Percentiles rank a stretch among this genome's conserved stretches.
These are phyloP conservation scores for Penicillium salamii DNA, from an alignment of 495 filamentous ascomycete genomes.

Conservation along the genomic window DNA sequence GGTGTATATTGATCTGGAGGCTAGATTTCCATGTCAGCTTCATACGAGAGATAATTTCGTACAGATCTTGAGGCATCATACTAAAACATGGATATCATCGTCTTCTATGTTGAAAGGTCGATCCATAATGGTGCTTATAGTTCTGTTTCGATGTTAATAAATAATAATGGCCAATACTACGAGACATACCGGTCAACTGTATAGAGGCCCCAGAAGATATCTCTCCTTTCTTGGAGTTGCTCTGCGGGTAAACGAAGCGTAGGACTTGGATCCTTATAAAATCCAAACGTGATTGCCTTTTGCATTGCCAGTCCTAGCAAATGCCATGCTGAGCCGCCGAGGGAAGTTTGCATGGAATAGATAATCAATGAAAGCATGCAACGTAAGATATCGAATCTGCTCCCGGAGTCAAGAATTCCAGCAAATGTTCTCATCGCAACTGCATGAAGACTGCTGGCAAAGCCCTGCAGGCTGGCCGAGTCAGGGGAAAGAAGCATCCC, in stretches of 20 bases:
- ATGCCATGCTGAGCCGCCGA: slow-evolving; percentile 27
- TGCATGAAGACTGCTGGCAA: slow-evolving; percentile 8
- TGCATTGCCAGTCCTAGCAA: slow-evolving; percentile 27
- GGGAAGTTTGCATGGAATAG: slow-evolving; percentile 20
- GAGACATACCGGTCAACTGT: slow-evolving; percentile 20
- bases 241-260: not conserved
- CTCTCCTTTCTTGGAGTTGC: not conserved
- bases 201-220: slow-evolving; percentile 28
- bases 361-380: slow-evolving; percentile 25
- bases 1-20: slow-evolving; percentile 9
- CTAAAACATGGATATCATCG: slow-evolving; percentile 23
- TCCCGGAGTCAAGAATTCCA: slow-evolving; percentile 9
- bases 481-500: slow-evolving; percentile 19
- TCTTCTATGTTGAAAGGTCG: slow-evolving; percentile 28
- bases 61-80: not conserved
- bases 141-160: slow-evolving; percentile 11
- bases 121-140: slow-evolving; percentile 21
- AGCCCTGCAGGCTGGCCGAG: slow-evolving; percentile 9
- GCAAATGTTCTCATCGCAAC: slow-evolving; percentile 12
- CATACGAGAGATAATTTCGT: too few species aligned
- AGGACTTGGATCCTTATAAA: slow-evolving; percentile 19
- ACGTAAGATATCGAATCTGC: slow-evolving; percentile 7
- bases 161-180: too few species aligned
- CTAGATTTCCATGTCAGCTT: not conserved
- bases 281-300: slow-evolving; percentile 21